These are phyloP conservation scores for Talaromyces wortmannii DNA, from an alignment of 495 filamentous ascomycete species.

Conservation along the genomic window DNA sequence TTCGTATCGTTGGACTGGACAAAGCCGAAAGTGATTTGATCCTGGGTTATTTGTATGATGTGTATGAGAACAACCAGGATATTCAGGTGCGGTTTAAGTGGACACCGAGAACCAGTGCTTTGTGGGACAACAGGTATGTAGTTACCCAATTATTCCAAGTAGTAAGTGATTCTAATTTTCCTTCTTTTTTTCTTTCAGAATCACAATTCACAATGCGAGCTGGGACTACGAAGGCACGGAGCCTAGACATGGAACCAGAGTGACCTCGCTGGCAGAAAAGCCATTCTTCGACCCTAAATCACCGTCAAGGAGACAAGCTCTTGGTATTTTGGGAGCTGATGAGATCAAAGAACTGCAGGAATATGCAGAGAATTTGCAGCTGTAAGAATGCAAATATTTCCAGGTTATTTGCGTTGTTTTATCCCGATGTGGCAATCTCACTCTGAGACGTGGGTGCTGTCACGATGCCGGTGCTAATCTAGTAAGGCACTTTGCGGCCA, in stretches of 20 bases:
- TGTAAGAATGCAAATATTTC: not conserved
- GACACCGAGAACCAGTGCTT: slow-evolving; percentile 51
- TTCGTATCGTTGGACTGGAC: slow-evolving; percentile 57
- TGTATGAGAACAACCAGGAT: slow-evolving; percentile 59
- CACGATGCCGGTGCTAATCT: no score
- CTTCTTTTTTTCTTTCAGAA: slow-evolving; percentile 22
- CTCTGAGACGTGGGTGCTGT: no score
- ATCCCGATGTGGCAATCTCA: no score
- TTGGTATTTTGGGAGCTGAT: slow-evolving; percentile 37
- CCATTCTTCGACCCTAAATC: slow-evolving; percentile 56
- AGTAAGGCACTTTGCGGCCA: no score
- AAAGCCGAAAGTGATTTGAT: slow-evolving; percentile 62
- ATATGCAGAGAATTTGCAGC: not conserved
- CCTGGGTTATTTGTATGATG: slow-evolving; percentile 56
- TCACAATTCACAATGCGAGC: slow-evolving; percentile 61
- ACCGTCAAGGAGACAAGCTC: slow-evolving; percentile 49
- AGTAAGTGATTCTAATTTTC: not conserved
- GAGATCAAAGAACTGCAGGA: slow-evolving; percentile 17
- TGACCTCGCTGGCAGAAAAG: slow-evolving; percentile 61
- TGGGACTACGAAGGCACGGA: slow-evolving; percentile 61
- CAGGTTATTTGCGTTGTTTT: no score
- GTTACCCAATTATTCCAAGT: not conserved
- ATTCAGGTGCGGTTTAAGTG: slow-evolving; percentile 63
- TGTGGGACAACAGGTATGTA: slow-evolving; percentile 59
- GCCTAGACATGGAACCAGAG: slow-evolving; percentile 56